These are phyloP conservation scores for Dictyostelium capitatum DNA, from an alignment of 78 protist species.

Conservation along the genomic window DNA sequence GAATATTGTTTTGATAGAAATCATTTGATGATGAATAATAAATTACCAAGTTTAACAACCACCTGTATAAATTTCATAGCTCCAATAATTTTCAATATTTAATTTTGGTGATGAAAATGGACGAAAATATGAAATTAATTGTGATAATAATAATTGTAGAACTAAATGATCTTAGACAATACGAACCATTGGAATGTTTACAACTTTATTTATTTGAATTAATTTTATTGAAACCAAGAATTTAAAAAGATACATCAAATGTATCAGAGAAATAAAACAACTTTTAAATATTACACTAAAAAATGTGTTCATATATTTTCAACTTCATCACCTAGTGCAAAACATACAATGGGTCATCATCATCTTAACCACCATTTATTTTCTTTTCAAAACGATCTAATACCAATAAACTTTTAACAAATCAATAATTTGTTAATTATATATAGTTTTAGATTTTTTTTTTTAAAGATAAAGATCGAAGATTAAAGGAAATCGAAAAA, in stretches of 20 bases:
- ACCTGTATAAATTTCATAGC: background rate
- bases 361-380: background rate
- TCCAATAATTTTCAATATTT: conserved; percentile 49
- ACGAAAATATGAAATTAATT: no score
- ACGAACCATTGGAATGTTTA: conserved; percentile 59
- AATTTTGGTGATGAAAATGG: no score
- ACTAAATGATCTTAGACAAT: conserved; percentile 71
- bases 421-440: no score
- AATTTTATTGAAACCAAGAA: conserved; percentile 24
- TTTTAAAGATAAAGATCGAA: no score
- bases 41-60: conserved; percentile 37
- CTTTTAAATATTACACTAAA: conserved; percentile 21
- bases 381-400: no score
- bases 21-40: background rate
- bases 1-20: conserved; percentile 44
- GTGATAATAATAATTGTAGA: no score
- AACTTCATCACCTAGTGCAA: background rate
- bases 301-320: conserved; percentile 27
- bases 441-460: no score
- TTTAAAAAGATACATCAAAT: background rate
- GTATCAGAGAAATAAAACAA: conserved; percentile 8
- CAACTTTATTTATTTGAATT: conserved; percentile 30
- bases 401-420: no score
- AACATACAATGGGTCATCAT: background rate
- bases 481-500: no score